Evolutionary conservation across 331 rosid species (phyloP).

Genomic region (Dryas integrifolia): DNA sequence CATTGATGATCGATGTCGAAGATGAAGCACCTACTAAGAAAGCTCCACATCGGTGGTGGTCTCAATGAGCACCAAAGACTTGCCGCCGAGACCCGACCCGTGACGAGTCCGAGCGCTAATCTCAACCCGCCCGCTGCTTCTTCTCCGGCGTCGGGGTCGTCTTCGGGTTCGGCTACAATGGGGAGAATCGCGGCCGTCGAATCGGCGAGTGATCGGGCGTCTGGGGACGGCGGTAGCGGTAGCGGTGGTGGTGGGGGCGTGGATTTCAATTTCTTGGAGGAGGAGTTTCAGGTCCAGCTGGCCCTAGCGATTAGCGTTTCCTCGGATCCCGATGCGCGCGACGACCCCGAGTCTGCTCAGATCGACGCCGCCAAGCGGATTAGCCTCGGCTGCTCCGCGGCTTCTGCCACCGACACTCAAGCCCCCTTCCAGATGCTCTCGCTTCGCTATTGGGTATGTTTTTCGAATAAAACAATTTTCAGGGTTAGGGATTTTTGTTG

Average conservation of each 20-base stretch:
- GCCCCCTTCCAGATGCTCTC: conserved; percentile 72
- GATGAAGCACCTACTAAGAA: conserved; percentile 91
- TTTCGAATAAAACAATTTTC: background rate
- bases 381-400: conserved; percentile 77
- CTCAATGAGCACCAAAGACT: conserved; percentile 54
- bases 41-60: conserved; percentile 98
- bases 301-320: conserved; percentile 92
- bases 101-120: conserved; percentile 30
- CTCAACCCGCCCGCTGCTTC: conserved; percentile 31
- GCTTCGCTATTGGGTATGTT: conserved; percentile 84
- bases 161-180: conserved; percentile 37
- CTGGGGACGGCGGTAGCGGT: conserved; percentile 26
- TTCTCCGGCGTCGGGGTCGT: conserved; percentile 31
- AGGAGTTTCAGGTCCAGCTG: conserved; percentile 95
- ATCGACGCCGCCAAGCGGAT: conserved; percentile 99
- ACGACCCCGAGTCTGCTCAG: conserved; percentile 87
- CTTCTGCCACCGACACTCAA: conserved; percentile 49
- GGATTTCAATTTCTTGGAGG: conserved; percentile 77
- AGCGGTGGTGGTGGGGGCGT: conserved; percentile 26
- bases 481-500: conserved; percentile 10
- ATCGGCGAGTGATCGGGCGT: conserved; percentile 49
- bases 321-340: conserved; percentile 69
- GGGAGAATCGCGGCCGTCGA: conserved; percentile 41
- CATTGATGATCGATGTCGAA: conserved; percentile 76
- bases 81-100: conserved; percentile 41